A percentile compares a stretch with the other conserved stretches of the same genome.
Conservation (phyloP, 192 early-diverging fungal species). For the Haplosporangium gracile region DNA sequence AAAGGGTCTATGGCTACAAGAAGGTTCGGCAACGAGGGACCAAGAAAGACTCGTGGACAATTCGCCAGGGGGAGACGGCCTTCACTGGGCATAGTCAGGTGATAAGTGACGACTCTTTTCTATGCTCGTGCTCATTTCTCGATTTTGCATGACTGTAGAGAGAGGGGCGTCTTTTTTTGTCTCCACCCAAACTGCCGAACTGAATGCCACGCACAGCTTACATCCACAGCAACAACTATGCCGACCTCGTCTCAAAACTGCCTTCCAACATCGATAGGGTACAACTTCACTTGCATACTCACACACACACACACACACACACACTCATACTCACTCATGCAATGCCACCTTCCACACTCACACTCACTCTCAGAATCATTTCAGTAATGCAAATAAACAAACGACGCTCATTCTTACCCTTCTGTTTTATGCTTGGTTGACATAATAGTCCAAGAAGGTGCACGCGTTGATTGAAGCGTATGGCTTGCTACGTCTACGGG, state of each 20-base stretch:
- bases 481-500: slow-evolving; percentile 18
- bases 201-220: slow-evolving; percentile 33
- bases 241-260: slow-evolving; percentile 32
- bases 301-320: background rate
- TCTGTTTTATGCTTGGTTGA: too few species aligned
- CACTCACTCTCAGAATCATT: background rate
- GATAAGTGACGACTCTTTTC: background rate
- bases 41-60: background rate
- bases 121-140: too few species aligned
- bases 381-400: background rate
- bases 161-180: background rate
- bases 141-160: background rate
- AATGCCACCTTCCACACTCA: too few species aligned
- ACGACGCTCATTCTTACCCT: background rate
- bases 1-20: background rate
- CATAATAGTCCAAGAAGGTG: slow-evolving; percentile 27
- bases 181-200: background rate
- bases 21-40: background rate
- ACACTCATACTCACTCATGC: background rate
- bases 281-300: background rate
- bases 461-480: slow-evolving; percentile 42
- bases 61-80: background rate
- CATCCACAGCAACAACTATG: slow-evolving; percentile 43
- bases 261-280: slow-evolving; percentile 55
- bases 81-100: background rate